Base-by-base conservation (phyloP, 2,329 filamentous ascomycete species). In the Thielaviopsis populi region DNA sequence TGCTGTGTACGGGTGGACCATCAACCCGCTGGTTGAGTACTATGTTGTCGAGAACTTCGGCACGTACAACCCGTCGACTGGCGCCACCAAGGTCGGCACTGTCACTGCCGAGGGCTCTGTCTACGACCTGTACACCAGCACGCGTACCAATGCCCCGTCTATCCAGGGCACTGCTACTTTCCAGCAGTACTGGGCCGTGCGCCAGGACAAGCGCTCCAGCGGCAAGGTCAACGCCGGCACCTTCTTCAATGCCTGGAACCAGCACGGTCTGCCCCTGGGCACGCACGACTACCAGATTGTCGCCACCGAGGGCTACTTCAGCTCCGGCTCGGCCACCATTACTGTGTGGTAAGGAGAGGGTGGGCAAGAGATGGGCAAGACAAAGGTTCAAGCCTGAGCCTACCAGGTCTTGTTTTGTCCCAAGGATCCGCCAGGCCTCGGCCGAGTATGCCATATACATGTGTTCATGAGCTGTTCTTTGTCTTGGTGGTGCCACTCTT, bases 221-320 rank as follows among this genome's bases (percentile, higher is more conserved):
- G 81, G 80, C 2, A 78, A 76, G 6, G 76, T 83, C 66, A 79
- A 75, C 43, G 74, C 75, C 1, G 72, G 70, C 27, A 77, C 75
- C 67, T 80, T 82, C 70, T 82, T 83, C 68, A 74, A 78, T 68
- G 79, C 79, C 7, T 83, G 80, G 80, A 70, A 70, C 22, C 72
- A 73, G 43, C 68, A 70, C n/a, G 80, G 80, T 2, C 70, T 81
- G 70, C 74, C 71, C 30, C 69, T 83, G 11, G 80, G 80, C 2
- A 73, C 67, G 46, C 73, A 76, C 68, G 73, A 82, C 70, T 83
- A 83, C 70, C 75, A 78, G 74, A 80, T 83, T 66, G 71, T 82
- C 22, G 80, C 80, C 15, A 79, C 78, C 0, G 80, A 82, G 71
- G 80, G 78, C 2, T 81, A 80, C 71, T 71, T 74, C 66, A 80